Percentiles rank a stretch among this genome's conserved stretches.
Evolutionary conservation across 495 filamentous ascomycete genomes (phyloP).

Genomic region (Tetracladium setigerum): DNA sequence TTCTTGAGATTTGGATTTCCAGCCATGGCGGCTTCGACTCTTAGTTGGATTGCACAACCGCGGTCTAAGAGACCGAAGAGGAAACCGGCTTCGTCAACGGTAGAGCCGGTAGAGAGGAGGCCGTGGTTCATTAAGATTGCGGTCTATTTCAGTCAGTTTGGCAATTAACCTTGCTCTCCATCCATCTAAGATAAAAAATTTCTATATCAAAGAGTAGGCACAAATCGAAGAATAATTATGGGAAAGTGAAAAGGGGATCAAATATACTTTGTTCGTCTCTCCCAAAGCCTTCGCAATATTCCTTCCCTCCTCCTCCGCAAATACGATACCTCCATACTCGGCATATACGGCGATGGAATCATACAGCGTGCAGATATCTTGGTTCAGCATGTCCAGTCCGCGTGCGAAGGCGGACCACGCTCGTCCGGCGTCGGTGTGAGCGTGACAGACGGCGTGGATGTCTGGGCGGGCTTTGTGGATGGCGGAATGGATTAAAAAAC

Average conservation of each 20-base stretch:
- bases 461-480: constrained; percentile 48
- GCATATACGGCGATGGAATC: constrained; percentile 42
- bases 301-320: constrained; percentile 40
- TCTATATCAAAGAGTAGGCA: no score
- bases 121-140: constrained; percentile 49
- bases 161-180: no score
- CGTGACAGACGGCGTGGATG: constrained; percentile 46
- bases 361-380: constrained; percentile 51
- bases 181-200: no score
- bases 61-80: constrained; percentile 44
- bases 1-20: constrained; percentile 27
- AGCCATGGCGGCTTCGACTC: constrained; percentile 40
- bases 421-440: constrained; percentile 43
- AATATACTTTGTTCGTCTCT: constrained; percentile 30
- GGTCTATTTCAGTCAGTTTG: constrained; percentile 3
- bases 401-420: constrained; percentile 45
- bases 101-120: constrained; percentile 43
- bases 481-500: constrained; percentile 58
- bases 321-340: constrained; percentile 49
- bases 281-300: constrained; percentile 43
- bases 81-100: constrained; percentile 48
- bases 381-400: constrained; percentile 49
- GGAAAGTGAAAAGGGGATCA: no score
- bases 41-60: constrained; percentile 41
- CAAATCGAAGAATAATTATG: no score